Conservation (phyloP, 1,284 basidiomycete species). For the Fomitopsis pinicola region DNA sequence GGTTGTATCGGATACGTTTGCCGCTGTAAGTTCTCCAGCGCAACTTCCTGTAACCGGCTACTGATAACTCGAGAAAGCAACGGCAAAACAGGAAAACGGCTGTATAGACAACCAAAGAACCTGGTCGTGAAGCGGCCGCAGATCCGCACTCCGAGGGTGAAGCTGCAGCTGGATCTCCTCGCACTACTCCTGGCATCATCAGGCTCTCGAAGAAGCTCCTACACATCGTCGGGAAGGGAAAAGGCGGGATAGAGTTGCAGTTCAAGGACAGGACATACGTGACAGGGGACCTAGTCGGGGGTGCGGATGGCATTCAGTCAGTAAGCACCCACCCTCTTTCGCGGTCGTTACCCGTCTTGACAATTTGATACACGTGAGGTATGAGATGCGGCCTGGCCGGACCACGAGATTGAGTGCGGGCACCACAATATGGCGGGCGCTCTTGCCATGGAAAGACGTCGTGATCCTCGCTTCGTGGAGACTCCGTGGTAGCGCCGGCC, state of each 20-base stretch:
- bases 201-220: neutral
- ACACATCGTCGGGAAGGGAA: neutral
- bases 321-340: neutral
- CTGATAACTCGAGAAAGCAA: neutral
- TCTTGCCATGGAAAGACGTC: neutral
- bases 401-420: neutral
- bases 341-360: no score
- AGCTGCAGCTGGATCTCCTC: neutral
- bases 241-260: neutral
- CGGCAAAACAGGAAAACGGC: neutral
- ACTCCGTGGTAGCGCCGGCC: neutral
- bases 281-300: neutral
- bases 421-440: neutral
- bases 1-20: neutral
- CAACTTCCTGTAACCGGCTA: neutral
- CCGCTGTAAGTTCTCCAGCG: neutral
- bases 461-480: neutral
- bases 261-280: neutral
- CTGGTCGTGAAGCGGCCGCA: neutral
- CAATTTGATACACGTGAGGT: neutral
- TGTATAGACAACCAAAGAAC: neutral
- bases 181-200: neutral
- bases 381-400: neutral
- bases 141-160: neutral
- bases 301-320: neutral